Evolutionary conservation across 75 land plant species (phyloP), one percentile per base, ranked within the genome.

Genomic region (Pinus albicaulis): DNA sequence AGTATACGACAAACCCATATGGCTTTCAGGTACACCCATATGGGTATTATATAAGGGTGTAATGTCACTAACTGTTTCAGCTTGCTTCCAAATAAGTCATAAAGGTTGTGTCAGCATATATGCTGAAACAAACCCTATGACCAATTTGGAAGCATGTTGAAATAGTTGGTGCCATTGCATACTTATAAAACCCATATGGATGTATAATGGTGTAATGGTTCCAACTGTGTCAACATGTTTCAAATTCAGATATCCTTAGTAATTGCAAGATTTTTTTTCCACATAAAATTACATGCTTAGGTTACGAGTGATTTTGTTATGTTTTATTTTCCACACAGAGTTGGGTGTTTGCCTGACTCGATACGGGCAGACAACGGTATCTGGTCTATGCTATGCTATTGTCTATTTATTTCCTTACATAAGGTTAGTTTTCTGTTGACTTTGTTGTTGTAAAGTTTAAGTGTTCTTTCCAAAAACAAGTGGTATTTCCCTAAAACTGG

Each of bases 331-430:
- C 13, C 7, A 0, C 31, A 23, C 86, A 96, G 99, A 88, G 92
- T 63, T 96, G 99, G 98, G 90, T 96, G 31, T 96, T 96, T 79
- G 98, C 93, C 7, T 96, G 97, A 94, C 81, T 96, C 22, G 99
- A 96, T 73, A 92, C 91, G 15, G 89, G 89, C 23, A 87, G 77
- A 57, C 83, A 78, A 75, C 82, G 91, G 5, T 96, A 92, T 74
- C 81, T 88, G 20, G 85, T 94, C 25, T 96, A 92, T 81, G 81
- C n/a, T n/a, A n/a, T n/a, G n/a, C 98, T 15, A 63, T 90, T 62
- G 93, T 89, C 3, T 95, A 95, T 80, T 75, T 95, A 71, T 90
- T 90, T 80, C 99, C 99, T 16, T 96, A 92, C 69, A 56, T 94
- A 55, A 90, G 92, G 99, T 95, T 63, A 64, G 68, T 10, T 10